Evolutionary conservation across 257 asterid genomes (phyloP).

Genomic region (Catharanthus roseus): DNA sequence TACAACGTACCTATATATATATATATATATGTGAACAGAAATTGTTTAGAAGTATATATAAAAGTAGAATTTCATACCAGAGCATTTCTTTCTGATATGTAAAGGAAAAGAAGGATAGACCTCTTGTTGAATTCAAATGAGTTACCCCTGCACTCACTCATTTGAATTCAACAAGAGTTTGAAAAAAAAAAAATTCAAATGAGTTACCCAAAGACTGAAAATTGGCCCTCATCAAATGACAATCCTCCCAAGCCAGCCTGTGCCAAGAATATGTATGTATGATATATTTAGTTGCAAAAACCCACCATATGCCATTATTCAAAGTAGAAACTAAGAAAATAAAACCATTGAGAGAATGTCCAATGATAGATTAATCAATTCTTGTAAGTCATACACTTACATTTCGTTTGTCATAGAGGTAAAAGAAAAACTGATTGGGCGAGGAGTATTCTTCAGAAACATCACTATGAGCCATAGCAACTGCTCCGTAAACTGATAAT

Average conservation of each 20-base stretch:
- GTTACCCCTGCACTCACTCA: too few species aligned
- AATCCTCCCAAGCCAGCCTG: conserved; percentile 98
- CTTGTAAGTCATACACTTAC: conserved; percentile 36
- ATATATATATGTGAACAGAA: conserved; percentile 34
- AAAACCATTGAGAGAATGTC: not conserved
- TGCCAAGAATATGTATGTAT: conserved; percentile 4
- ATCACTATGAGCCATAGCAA: conserved; percentile 86
- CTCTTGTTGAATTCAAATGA: not conserved
- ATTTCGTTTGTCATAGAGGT: conserved; percentile 91
- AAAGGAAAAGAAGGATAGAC: not conserved
- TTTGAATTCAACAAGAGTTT: too few species aligned
- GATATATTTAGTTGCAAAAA: conserved; percentile 3
- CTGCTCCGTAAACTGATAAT: conserved; percentile 86
- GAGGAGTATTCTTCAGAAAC: conserved; percentile 82
- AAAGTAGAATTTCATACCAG: not conserved
- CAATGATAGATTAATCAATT: not conserved
- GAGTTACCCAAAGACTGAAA: conserved; percentile 83
- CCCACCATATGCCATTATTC: not conserved
- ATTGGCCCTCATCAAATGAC: conserved; percentile 93
- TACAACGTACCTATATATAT: conserved; percentile 57
- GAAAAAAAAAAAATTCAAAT: too few species aligned
- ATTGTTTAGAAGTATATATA: not conserved
- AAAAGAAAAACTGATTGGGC: conserved; percentile 92
- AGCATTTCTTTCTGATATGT: not conserved
- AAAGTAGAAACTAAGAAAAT: not conserved